Evolutionary conservation across 805 yeast species (phyloP).

Genomic region (Isabelozyma pseudorhagii): DNA sequence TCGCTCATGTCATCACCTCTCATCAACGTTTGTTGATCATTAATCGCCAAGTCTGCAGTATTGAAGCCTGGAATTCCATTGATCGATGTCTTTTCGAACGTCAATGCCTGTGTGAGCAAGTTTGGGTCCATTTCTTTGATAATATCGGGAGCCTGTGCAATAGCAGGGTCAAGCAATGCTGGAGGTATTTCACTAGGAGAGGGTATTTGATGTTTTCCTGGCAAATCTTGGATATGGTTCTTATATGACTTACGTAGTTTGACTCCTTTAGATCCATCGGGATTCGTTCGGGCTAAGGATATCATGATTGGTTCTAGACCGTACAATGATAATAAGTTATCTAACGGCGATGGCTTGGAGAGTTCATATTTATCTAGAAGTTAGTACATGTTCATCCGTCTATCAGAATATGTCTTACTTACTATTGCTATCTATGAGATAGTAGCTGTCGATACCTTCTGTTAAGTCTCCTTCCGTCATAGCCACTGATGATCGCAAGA

Average conservation of each 20-base stretch:
- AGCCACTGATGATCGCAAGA: neutral
- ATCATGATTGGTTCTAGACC: slow-evolving; percentile 64
- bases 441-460: slow-evolving; percentile 17
- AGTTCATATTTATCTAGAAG: slow-evolving; percentile 31
- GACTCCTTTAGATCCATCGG: slow-evolving; percentile 87
- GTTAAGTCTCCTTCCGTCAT: neutral
- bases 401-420: slow-evolving; percentile 6
- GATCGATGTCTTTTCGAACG: slow-evolving; percentile 62
- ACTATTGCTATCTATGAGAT: slow-evolving; percentile 25
- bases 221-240: slow-evolving; percentile 82
- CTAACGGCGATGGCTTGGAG: slow-evolving; percentile 65
- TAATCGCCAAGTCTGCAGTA: slow-evolving; percentile 60
- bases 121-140: slow-evolving; percentile 49
- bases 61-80: slow-evolving; percentile 79
- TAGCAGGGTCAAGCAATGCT: slow-evolving; percentile 34
- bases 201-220: slow-evolving; percentile 76
- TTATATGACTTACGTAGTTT: slow-evolving; percentile 93
- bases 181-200: slow-evolving; percentile 33
- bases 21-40: slow-evolving; percentile 42
- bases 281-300: slow-evolving; percentile 81
- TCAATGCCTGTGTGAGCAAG: slow-evolving; percentile 48
- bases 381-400: slow-evolving; percentile 8
- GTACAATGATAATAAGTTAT: slow-evolving; percentile 68
- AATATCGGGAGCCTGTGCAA: slow-evolving; percentile 39
- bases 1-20: slow-evolving; percentile 40